phyloP scores from a whole-genome alignment of 345 rosid genomes.

The Zanthoxylum bungeanum region DNA sequence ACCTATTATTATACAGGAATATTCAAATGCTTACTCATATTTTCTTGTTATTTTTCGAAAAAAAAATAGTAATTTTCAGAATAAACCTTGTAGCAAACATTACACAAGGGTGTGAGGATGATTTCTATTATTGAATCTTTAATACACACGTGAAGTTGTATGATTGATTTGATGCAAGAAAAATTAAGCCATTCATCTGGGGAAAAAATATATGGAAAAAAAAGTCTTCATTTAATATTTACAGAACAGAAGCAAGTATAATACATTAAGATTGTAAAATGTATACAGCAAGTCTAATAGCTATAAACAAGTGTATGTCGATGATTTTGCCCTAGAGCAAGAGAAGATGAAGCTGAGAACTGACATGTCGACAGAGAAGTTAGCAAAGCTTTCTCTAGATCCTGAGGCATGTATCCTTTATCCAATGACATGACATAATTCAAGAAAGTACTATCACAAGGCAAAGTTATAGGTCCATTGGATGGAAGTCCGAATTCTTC shows the following conservation, averaged over 20 bases:
- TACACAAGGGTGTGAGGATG: not conserved
- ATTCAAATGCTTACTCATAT: not conserved
- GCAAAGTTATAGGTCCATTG: constrained; percentile 16
- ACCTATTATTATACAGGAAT: too few species aligned
- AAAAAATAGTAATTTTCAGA: not conserved
- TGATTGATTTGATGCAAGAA: not conserved
- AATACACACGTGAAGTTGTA: not conserved
- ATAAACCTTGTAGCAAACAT: not conserved
- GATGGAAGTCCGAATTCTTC: constrained; percentile 16
- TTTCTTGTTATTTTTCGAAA: not conserved
- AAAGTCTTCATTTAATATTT: not conserved
- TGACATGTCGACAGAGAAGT: not conserved
- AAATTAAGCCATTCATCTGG: not conserved
- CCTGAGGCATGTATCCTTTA: constrained; percentile 14
- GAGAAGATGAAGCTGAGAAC: not conserved
- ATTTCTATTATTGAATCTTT: not conserved
- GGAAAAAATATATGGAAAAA: not conserved
- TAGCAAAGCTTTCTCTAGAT: constrained; percentile 29
- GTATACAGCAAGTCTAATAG: not conserved
- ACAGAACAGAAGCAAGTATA: not conserved
- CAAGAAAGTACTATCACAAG: constrained; percentile 22
- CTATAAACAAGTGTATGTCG: too few species aligned
- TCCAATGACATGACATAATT: constrained; percentile 23
- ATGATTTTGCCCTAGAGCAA: too few species aligned
- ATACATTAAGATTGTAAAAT: not conserved